Percentiles rank a stretch among this genome's conserved stretches.
Conservation (phyloP, 208 protist genomes). For the Acanthamoeba lenticulata region DNA sequence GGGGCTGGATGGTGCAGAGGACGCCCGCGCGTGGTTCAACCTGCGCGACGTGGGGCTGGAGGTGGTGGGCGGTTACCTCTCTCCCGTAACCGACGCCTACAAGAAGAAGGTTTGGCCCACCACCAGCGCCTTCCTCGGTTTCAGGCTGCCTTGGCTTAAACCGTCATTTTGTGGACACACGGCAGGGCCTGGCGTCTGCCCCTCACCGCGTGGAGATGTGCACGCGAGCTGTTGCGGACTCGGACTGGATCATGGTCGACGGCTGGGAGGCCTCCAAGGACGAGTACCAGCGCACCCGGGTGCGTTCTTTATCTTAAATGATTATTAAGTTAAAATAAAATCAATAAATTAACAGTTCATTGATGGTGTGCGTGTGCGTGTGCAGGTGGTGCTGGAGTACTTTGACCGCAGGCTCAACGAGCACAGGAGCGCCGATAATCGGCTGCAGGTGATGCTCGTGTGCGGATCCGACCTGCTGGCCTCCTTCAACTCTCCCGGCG, state of each 20-base stretch:
- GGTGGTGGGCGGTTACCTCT: constrained; percentile 62
- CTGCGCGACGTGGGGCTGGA: not conserved
- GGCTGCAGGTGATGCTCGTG: constrained; percentile 57
- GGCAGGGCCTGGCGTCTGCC: constrained; percentile 40
- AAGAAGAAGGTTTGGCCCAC: constrained; percentile 40
- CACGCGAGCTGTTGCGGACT: constrained; percentile 7
- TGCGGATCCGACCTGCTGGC: constrained; percentile 75
- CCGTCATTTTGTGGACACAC: not conserved
- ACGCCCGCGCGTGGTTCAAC: not conserved
- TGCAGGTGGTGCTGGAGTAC: constrained; percentile 42
- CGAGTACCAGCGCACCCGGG: constrained; percentile 17
- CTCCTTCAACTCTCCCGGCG: constrained; percentile 75
- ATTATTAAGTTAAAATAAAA: not conserved
- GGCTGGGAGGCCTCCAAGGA: constrained; percentile 27
- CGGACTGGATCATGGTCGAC: constrained; percentile 67
- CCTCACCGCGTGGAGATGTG: constrained; percentile 16
- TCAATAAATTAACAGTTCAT: too few relatives aligned
- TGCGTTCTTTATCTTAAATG: not conserved
- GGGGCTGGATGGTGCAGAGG: not conserved
- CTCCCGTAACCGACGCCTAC: constrained; percentile 63
- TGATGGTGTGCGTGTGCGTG: too few relatives aligned
- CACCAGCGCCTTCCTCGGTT: not conserved
- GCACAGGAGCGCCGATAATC: not conserved
- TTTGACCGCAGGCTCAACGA: constrained; percentile 47
- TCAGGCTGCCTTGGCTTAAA: not conserved